A percentile compares a stretch with the other conserved stretches of the same genome.
Evolutionary conservation across 2,329 filamentous ascomycete species (phyloP).

Genomic region (Chaetomium olivaceum): DNA sequence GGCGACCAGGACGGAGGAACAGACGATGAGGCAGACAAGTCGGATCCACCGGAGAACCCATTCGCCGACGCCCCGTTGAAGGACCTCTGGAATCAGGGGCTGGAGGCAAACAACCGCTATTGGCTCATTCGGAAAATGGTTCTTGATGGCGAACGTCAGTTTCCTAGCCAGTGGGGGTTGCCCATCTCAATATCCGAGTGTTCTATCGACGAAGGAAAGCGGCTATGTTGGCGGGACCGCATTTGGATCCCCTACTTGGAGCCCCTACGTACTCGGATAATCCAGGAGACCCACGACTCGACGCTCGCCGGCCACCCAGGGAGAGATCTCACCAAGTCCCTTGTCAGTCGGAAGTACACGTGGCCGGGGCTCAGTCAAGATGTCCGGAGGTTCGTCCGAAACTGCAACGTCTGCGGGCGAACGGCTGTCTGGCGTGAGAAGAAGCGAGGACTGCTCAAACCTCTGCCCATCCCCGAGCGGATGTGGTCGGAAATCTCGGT

Average conservation of each 20-base stretch:
- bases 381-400: no score
- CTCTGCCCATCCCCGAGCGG: conserved; percentile 11
- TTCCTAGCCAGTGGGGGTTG: not conserved
- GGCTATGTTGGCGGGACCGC: conserved; percentile 9
- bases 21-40: conserved; percentile 3
- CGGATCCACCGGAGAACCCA: conserved; percentile 7
- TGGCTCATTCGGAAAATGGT: conserved; percentile 8
- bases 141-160: not conserved
- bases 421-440: no score
- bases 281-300: no score
- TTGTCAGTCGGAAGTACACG: no score
- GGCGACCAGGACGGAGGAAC: not conserved
- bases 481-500: conserved; percentile 6
- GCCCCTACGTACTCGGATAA: no score
- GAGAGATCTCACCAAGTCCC: no score
- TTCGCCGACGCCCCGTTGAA: not conserved
- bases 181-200: conserved; percentile 13
- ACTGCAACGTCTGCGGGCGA: no score
- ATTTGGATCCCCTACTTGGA: no score
- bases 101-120: conserved; percentile 16
- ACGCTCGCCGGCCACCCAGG: no score
- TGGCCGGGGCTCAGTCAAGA: no score
- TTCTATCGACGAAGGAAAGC: conserved; percentile 12
- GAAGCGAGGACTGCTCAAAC: no score
- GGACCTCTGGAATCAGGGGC: conserved; percentile 4